Evolutionary conservation across 257 asterid genomes (phyloP).

Genomic region (Plectranthus barbatus): DNA sequence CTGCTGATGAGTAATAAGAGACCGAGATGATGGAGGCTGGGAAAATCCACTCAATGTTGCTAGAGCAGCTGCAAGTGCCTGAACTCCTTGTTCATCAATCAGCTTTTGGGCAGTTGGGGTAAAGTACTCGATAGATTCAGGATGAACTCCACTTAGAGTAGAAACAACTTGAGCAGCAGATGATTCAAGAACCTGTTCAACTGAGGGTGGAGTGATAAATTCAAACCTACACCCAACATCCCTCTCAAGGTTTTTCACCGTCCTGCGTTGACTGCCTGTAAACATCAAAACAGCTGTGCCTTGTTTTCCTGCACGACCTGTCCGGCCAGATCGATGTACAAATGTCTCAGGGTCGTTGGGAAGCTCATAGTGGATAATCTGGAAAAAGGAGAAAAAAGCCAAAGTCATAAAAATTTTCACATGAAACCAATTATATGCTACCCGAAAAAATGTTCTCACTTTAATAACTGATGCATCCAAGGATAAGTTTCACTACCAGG

Average conservation of each 20-base stretch:
- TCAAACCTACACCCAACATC: constrained; percentile 78
- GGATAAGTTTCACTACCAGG: not conserved
- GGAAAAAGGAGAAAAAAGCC: constrained; percentile 20
- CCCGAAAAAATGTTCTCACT: not conserved
- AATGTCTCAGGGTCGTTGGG: constrained; percentile 96
- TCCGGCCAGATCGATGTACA: constrained; percentile 97
- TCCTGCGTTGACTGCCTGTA: constrained; percentile 65
- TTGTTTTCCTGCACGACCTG: constrained; percentile 90
- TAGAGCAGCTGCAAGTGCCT: constrained; percentile 47
- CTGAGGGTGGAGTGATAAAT: constrained; percentile 58
- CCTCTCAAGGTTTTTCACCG: constrained; percentile 68
- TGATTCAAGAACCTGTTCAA: constrained; percentile 71
- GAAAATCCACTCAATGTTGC: constrained; percentile 57
- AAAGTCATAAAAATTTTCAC: not conserved
- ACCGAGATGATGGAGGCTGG: constrained; percentile 52
- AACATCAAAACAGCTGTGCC: constrained; percentile 73
- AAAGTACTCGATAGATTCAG: constrained; percentile 44
- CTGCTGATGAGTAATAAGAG: constrained; percentile 54
- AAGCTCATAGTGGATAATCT: constrained; percentile 93
- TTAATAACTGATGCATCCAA: not conserved
- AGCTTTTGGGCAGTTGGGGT: constrained; percentile 50
- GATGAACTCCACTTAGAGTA: constrained; percentile 44
- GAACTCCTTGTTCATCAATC: constrained; percentile 38
- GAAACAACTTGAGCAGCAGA: constrained; percentile 57
- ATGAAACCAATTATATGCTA: not conserved